Base-by-base conservation (phyloP, 164 flowering plant species). In the Umbellularia californica region DNA sequence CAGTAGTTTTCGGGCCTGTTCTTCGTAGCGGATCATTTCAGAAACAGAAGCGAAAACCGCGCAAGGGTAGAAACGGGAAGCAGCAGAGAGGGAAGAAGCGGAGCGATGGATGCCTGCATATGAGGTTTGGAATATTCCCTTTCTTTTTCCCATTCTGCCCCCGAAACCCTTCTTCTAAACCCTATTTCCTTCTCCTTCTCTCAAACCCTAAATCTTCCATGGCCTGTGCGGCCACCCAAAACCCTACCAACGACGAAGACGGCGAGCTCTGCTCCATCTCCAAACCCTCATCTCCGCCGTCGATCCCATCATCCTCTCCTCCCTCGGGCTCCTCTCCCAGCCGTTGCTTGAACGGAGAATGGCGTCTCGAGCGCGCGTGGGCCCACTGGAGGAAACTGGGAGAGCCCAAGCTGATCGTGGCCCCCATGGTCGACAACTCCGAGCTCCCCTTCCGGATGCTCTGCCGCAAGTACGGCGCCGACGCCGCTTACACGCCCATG, bases 401-500 rank as follows among this genome's bases (percentile, higher is more conserved):
- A 0, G 71, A 81, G 71, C 98, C 99, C 33, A 95, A 84, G 82
- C 51, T 89, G 73, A 82, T 95, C 1, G 99, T 95, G 20, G 99
- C 99, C 15, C 98, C 99, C 25, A 95, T 95, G 99, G 99, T 95
- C 2, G 99, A 93, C 67, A 88, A 90, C 71, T 93, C 98, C 15
- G 99, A 95, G 87, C 90, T 95, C 0, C 99, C 99, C 27, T 95
- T 95, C 72, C 85, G 98, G 22, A 79, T 95, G 92, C 95, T 95
- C 12, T 95, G 97, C 73, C 84, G 97, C 2, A 93, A 90, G 83
- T 93, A 91, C 58, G 99, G 97, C 2, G 98, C 99, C 41, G 77
- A 84, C 60, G 99, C 93, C 35, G 99, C 99, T 10, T 95, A 95
- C 70, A 95, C 99, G 3, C 99, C 99, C 12, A 95, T 95, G 99